These are phyloP conservation scores for Tetrapyrgos nigripes DNA, from an alignment of 1,284 basidiomycete species.

Conservation along the genomic window DNA sequence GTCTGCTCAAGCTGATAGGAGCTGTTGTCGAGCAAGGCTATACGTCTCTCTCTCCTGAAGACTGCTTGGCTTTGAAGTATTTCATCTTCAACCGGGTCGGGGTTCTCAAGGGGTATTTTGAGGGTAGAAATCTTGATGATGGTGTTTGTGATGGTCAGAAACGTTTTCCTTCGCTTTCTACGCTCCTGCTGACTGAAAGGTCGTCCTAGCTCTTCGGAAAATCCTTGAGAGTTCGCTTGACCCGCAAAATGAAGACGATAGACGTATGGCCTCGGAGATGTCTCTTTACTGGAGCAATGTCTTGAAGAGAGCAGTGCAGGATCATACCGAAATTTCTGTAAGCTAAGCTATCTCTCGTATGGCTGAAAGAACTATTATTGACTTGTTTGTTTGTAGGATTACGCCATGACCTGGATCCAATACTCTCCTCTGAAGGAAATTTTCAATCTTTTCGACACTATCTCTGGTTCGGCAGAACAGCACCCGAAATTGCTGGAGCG, in stretches of 20 bases:
- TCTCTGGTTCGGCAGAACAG: slow-evolving; percentile 15
- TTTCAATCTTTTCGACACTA: slow-evolving; percentile 42
- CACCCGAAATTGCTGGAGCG: neutral
- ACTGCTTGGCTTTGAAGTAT: slow-evolving; percentile 45
- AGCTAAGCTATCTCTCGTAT: neutral
- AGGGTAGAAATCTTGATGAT: slow-evolving; percentile 27
- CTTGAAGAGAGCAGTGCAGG: neutral
- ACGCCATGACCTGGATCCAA: slow-evolving; percentile 13
- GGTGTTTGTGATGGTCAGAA: slow-evolving; percentile 40
- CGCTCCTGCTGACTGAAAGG: neutral
- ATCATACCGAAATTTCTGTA: neutral
- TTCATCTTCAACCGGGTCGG: slow-evolving; percentile 40
- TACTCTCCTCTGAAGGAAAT: slow-evolving; percentile 33
- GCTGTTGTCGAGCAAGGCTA: slow-evolving; percentile 38
- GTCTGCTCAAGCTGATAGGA: slow-evolving; percentile 42
- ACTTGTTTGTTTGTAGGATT: neutral
- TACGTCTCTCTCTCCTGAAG: slow-evolving; percentile 27
- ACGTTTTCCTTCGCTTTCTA: neutral
- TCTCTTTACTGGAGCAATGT: neutral
- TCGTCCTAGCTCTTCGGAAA: neutral
- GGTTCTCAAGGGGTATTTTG: slow-evolving; percentile 39
- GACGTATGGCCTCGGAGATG: neutral
- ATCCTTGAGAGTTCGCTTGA: neutral
- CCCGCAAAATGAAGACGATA: neutral
- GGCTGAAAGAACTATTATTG: too few relatives aligned